These are phyloP conservation scores for Zea mays DNA, from an alignment of 176 grass and related monocot species.

Conservation along the genomic window Zm-B73-REFERENCE-NAM-5.0 NC_050097.1:156954001-156954500, in stretches of 20 bases:
- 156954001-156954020: constrained; percentile 69
- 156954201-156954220: not conserved
- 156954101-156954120: not conserved
- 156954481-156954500: not conserved
- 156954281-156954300: constrained; percentile 35
- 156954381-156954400: constrained; percentile 64
- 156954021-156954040: constrained; percentile 68
- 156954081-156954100: not conserved
- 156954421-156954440: constrained; percentile 55
- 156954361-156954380: constrained; percentile 52
- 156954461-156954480: constrained; percentile 14
- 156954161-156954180: not conserved
- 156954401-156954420: constrained; percentile 51
- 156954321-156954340: constrained; percentile 47
- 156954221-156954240: not conserved
- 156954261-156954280: not conserved
- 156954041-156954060: constrained; percentile 15
- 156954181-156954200: not conserved
- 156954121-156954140: not conserved
- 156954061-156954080: not conserved
- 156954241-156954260: not conserved
- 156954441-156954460: constrained; percentile 5
- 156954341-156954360: constrained; percentile 61
- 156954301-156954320: constrained; percentile 58
- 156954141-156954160: not conserved